Base-by-base conservation (phyloP, 2,329 filamentous ascomycete genomes). In the Pseudogymnoascus sp. region DNA sequence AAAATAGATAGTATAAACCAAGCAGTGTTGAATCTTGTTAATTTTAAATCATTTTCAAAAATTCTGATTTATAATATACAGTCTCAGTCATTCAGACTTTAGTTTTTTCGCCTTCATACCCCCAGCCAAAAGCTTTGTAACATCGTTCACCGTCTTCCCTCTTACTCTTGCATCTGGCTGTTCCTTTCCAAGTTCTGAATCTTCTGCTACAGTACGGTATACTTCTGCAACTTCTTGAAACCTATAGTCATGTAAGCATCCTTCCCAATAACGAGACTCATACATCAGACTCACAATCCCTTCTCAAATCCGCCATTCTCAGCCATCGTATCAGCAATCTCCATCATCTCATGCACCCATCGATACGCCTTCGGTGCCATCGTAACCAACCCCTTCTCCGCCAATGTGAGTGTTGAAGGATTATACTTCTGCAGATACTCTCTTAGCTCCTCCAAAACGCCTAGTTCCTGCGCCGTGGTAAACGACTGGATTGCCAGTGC, bases 351-450 rank as follows among this genome's bases (percentile, higher is more conserved):
- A 37, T 80, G 78, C 0, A 89, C 85, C 88, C 88, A 91, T 11
- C 89, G 78, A 72, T 90, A 90, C 18, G 89, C 88, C 75, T 91
- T 91, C 11, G 84, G 83, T 25, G 87, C 80, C 82, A 90, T 88
- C 11, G 74, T 77, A 2, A 82, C 76, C 12, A 89, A 75, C 2
- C 80, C 76, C 46, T 72, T 77, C 69, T 84, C 80, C 1, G 79
- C 83, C 60, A 75, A 71, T 21, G 74, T 71, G 7, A 78, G 77
- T 28, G 59, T 60, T 16, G 59, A 18, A 7, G 59, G 59, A 14
- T 60, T 60, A 25, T 60, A 60, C n/a, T 38, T 60, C 21, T 25
- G 34, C n/a, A 60, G 31, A 36, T 60, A 60, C 14, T 37, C 59
- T 21, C 59, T 31, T 12, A 60, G 38, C 10, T 60, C 79, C 0